These are phyloP conservation scores for Colletotrichum sp. DNA, from an alignment of 2,329 filamentous ascomycete genomes.

Conservation along the genomic window DNA sequence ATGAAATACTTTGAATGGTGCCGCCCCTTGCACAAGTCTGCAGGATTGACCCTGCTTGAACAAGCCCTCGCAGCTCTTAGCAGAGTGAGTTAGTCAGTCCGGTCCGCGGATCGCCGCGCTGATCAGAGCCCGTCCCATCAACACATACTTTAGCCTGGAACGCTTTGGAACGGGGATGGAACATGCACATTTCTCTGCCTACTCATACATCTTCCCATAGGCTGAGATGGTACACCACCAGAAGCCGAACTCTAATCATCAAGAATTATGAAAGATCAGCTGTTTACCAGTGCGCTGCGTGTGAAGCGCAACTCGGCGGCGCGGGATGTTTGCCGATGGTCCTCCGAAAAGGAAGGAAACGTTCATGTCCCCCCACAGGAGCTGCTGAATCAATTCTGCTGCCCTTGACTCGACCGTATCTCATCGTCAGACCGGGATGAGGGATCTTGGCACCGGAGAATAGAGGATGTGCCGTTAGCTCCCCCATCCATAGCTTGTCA, in stretches of 20 bases:
- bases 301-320: neutral
- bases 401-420: constrained; percentile 3
- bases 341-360: neutral
- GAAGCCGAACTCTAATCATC: neutral
- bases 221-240: neutral
- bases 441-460: neutral
- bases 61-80: neutral
- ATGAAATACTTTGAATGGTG: neutral
- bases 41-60: neutral
- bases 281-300: constrained; percentile 2
- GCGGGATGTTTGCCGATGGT: neutral
- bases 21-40: neutral
- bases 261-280: neutral
- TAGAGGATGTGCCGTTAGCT: neutral
- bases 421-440: neutral
- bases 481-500: neutral
- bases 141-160: constrained; percentile 15
- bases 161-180: constrained; percentile 28
- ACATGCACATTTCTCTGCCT: constrained; percentile 11
- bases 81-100: neutral
- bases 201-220: neutral
- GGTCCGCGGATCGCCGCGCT: constrained; percentile 1
- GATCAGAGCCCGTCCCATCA: neutral
- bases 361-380: neutral
- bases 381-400: neutral